A percentile compares a stretch with the other conserved stretches of the same genome.
Evolutionary conservation across 2,329 filamentous ascomycete species (phyloP).

Genomic region (Xylariaceae sp.): DNA sequence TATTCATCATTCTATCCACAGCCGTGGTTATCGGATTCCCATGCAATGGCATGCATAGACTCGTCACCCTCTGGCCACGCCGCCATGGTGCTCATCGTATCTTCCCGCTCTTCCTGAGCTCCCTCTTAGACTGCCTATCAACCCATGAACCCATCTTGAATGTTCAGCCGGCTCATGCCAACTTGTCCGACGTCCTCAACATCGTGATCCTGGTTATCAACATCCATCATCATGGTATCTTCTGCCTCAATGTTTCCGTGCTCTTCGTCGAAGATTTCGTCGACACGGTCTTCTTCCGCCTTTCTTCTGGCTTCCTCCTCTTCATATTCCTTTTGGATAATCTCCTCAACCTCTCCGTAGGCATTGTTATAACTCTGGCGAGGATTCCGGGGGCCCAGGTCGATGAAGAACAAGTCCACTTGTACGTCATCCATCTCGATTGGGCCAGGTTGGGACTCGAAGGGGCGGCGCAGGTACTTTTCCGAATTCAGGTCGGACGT

Average conservation of each 20-base stretch:
- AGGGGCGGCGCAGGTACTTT: background rate
- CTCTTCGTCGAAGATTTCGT: background rate
- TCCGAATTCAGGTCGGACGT: background rate
- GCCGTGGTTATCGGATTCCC: no score
- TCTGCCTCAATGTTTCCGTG: background rate
- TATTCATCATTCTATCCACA: no score
- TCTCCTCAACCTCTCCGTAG: slow-evolving; percentile 6
- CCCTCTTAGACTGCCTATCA: no score
- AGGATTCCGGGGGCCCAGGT: slow-evolving; percentile 2
- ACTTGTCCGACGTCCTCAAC: background rate
- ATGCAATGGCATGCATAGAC: no score
- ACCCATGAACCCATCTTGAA: no score
- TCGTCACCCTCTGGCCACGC: no score
- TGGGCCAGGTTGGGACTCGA: no score
- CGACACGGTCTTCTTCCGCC: slow-evolving; percentile 1
- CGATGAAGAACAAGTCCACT: background rate
- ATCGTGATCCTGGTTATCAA: background rate
- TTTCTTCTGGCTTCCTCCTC: background rate
- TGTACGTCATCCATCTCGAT: background rate
- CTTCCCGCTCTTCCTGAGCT: no score
- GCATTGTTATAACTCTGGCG: slow-evolving; percentile 2
- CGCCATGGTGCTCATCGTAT: no score
- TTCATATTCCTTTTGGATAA: background rate
- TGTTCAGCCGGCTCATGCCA: no score
- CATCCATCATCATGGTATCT: background rate